Percentiles rank a stretch among this genome's conserved stretches.
These are phyloP conservation scores for Lumnitzera littorea DNA, from an alignment of 345 rosid genomes.

Conservation along the genomic window DNA sequence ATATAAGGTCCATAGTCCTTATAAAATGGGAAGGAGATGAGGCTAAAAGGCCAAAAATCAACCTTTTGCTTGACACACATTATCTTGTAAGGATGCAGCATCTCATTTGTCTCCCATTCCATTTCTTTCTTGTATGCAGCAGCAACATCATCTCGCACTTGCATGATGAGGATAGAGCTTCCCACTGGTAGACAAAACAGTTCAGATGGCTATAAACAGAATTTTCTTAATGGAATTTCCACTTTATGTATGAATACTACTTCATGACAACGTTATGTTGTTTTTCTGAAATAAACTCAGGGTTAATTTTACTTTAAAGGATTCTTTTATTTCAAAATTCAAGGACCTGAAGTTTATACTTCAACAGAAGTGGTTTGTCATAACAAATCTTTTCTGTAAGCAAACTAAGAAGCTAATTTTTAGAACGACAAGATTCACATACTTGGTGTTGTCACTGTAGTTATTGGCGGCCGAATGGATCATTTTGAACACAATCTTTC, in stretches of 20 bases:
- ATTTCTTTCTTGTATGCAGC: slow-evolving; percentile 59
- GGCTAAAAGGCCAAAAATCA: not conserved
- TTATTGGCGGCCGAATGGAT: too few species aligned
- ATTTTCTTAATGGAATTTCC: too few species aligned
- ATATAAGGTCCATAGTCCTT: too few species aligned
- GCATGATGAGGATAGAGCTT: slow-evolving; percentile 17
- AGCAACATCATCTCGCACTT: slow-evolving; percentile 58
- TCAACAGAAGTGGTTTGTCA: not conserved
- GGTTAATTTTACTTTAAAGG: too few species aligned
- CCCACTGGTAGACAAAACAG: too few species aligned
- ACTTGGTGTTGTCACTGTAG: too few species aligned
- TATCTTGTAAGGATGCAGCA: slow-evolving; percentile 52
- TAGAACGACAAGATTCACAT: not conserved
- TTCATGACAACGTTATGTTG: too few species aligned
- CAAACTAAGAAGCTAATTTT: too few species aligned
- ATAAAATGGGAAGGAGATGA: too few species aligned
- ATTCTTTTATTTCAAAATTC: slow-evolving; percentile 17
- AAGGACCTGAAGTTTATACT: not conserved
- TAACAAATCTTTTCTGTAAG: not conserved
- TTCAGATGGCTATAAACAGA: too few species aligned
- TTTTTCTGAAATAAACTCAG: too few species aligned
- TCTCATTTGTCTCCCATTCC: slow-evolving; percentile 38
- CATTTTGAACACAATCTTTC: not conserved
- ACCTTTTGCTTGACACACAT: slow-evolving; percentile 59
- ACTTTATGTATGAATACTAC: too few species aligned